phyloP scores from a whole-genome alignment of 176 grass and related monocot genomes.

The Oryza meyeriana region DNA sequence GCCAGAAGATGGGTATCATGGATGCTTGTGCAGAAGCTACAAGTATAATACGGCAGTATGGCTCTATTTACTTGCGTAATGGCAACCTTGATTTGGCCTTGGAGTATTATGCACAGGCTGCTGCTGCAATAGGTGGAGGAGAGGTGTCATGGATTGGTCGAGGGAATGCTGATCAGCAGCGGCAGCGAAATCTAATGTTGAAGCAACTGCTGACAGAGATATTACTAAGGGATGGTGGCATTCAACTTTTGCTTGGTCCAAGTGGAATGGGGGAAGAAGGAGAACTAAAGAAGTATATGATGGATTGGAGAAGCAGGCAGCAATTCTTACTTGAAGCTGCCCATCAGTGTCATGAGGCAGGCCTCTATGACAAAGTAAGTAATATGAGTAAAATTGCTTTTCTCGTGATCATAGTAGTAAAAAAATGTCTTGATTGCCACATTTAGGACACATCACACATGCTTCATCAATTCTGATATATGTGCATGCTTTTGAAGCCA shows the following conservation, averaged over 20 bases:
- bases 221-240: conserved; percentile 82
- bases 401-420: background rate
- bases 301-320: conserved; percentile 69
- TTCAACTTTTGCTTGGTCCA: conserved; percentile 87
- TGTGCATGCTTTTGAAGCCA: background rate
- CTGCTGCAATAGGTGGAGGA: conserved; percentile 88
- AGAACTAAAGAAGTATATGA: conserved; percentile 84
- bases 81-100: conserved; percentile 84
- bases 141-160: conserved; percentile 68
- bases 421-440: background rate
- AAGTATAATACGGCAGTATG: conserved; percentile 85
- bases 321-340: conserved; percentile 92
- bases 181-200: conserved; percentile 85
- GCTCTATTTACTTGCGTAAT: conserved; percentile 77
- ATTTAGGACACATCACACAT: background rate
- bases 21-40: conserved; percentile 89
- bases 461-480: background rate
- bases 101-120: conserved; percentile 91
- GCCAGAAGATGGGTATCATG: conserved; percentile 81
- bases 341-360: conserved; percentile 80
- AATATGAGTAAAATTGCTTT: background rate
- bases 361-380: conserved; percentile 91
- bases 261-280: conserved; percentile 91
- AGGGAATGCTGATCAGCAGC: conserved; percentile 68
- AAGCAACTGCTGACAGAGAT: conserved; percentile 84